phyloP scores from a whole-genome alignment of 192 early-diverging fungal genomes.

The Gryganskiella cystojenkinii region DNA sequence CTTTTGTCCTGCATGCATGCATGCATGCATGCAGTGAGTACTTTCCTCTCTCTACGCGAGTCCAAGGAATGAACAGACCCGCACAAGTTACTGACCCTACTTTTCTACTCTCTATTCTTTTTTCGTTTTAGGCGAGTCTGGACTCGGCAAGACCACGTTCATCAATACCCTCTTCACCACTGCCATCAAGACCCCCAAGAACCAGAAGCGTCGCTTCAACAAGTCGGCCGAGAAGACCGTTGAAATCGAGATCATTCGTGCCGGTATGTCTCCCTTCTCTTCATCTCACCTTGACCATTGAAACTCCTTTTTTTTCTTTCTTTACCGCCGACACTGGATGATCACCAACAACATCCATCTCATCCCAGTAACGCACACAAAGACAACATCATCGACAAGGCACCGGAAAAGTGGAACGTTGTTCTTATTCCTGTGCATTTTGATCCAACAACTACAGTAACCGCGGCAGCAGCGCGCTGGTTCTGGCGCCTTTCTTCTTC shows the following conservation, averaged over 20 bases:
- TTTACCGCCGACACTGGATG: too few species aligned
- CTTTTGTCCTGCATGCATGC: background rate
- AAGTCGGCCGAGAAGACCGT: slow-evolving; percentile 97
- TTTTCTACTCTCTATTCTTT: background rate
- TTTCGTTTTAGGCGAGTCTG: slow-evolving; percentile 84
- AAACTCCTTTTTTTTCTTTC: background rate
- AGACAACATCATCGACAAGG: too few species aligned
- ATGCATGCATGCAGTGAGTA: too few species aligned
- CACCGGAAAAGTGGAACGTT: too few species aligned
- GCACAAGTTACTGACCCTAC: background rate
- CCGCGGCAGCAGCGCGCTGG: too few species aligned
- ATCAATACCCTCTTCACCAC: slow-evolving; percentile 99
- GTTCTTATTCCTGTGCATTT: too few species aligned
- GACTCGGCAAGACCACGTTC: slow-evolving; percentile 98
- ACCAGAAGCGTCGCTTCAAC: slow-evolving; percentile 80
- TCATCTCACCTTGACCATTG: background rate
- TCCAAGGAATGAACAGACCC: background rate
- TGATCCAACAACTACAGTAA: background rate
- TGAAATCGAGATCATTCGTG: slow-evolving; percentile 97
- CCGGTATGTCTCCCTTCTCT: slow-evolving; percentile 68
- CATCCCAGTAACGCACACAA: too few species aligned
- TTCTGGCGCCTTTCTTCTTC: background rate
- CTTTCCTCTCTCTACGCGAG: background rate
- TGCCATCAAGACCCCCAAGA: slow-evolving; percentile 91
- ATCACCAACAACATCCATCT: too few species aligned